A percentile compares a stretch with the other conserved stretches of the same genome.
phyloP scores from a whole-genome alignment of 2,329 filamentous ascomycete species.

The Lasiodiplodia theobromae region DNA sequence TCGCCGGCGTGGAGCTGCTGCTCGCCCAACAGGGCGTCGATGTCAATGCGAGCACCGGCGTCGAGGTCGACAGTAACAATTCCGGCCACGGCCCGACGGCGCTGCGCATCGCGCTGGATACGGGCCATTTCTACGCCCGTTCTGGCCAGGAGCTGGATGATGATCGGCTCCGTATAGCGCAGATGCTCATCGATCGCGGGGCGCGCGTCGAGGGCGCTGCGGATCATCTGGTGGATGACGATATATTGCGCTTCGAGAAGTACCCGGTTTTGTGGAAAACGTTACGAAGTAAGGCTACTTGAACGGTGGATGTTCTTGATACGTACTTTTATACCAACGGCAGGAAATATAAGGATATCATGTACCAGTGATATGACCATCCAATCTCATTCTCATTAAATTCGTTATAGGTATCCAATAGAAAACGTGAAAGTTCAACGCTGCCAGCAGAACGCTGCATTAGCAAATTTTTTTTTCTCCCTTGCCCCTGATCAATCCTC shows the following conservation, averaged over 20 bases:
- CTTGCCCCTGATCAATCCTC: slow-evolving; percentile 12
- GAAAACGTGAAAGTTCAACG: too few species aligned
- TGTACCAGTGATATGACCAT: too few species aligned
- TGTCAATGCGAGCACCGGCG: neutral
- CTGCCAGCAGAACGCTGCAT: too few species aligned
- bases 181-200: neutral
- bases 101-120: neutral
- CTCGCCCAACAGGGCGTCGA: neutral
- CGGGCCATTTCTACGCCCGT: neutral
- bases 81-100: neutral
- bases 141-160: neutral
- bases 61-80: neutral
- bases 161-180: neutral
- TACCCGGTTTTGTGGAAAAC: neutral
- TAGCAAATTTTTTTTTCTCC: too few species aligned
- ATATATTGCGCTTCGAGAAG: neutral
- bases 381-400: too few species aligned
- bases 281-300: neutral
- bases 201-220: neutral
- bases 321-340: too few species aligned
- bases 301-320: too few species aligned
- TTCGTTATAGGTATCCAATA: too few species aligned
- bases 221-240: neutral
- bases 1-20: neutral
- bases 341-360: too few species aligned